phyloP scores from a whole-genome alignment of 352 stramenopile species.

The Globisporangium okanoganense region DNA sequence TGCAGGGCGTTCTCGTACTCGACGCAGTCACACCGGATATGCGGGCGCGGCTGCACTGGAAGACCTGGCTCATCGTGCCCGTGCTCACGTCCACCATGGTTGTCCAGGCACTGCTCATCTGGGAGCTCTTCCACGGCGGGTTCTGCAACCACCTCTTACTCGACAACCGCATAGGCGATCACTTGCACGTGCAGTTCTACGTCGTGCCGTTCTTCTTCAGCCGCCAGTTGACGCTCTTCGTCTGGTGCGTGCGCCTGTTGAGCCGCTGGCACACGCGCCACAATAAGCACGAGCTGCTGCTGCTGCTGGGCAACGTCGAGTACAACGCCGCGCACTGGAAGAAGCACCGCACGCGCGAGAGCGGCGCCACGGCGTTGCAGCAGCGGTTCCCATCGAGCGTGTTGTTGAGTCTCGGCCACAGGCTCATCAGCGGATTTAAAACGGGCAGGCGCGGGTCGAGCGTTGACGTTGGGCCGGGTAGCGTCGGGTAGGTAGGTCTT shows the following conservation, averaged over 20 bases:
- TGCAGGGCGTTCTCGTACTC: slow-evolving; percentile 18
- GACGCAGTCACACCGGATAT: slow-evolving; percentile 20
- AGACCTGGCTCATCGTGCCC: neutral
- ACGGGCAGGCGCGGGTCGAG: neutral
- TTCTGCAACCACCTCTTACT: slow-evolving; percentile 18
- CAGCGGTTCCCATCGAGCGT: neutral
- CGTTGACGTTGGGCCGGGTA: neutral
- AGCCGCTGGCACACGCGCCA: slow-evolving; percentile 9
- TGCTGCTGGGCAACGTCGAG: slow-evolving; percentile 17
- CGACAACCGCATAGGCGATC: neutral
- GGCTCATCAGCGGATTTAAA: neutral
- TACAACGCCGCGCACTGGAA: slow-evolving; percentile 15
- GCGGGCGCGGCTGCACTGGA: slow-evolving; percentile 7
- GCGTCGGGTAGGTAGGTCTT: neutral
- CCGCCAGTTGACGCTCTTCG: slow-evolving; percentile 11
- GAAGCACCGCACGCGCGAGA: neutral
- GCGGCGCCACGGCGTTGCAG: neutral
- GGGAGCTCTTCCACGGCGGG: neutral
- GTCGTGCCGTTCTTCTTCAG: slow-evolving; percentile 18
- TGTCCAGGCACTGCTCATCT: slow-evolving; percentile 6
- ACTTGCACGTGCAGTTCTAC: slow-evolving; percentile 4
- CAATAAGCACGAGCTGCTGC: slow-evolving; percentile 8
- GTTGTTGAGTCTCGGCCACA: neutral
- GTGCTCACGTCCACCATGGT: slow-evolving; percentile 7
- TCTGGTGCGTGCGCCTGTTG: slow-evolving; percentile 14